Evolutionary conservation across 768 basidiomycete species (phyloP).

Genomic region (Bullera alba): DNA sequence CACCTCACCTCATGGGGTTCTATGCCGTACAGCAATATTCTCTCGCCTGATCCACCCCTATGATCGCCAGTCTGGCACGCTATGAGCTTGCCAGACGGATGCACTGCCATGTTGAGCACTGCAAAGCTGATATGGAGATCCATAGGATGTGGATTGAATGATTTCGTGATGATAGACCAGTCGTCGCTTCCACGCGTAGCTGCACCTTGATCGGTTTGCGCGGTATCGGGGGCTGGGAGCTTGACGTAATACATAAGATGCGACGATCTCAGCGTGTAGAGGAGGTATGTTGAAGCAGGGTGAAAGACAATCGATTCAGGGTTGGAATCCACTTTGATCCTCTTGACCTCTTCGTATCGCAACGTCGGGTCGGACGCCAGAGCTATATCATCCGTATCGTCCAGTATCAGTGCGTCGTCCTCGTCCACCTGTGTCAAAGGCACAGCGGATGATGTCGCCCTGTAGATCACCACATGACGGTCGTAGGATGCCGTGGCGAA

Average conservation of each 20-base stretch:
- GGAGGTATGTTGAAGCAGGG: conserved; percentile 23
- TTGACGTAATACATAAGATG: conserved; percentile 27
- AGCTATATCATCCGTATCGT: conserved; percentile 30
- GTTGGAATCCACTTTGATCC: conserved; percentile 31
- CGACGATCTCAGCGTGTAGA: conserved; percentile 33
- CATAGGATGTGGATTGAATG: conserved; percentile 43
- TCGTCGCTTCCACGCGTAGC: neutral
- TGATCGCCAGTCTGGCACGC: conserved; percentile 45
- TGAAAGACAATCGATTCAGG: conserved; percentile 42
- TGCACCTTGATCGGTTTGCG: neutral
- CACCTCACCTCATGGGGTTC: conserved; percentile 27
- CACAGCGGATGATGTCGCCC: conserved; percentile 1
- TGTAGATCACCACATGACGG: conserved; percentile 33
- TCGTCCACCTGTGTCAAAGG: neutral
- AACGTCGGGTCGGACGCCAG: conserved; percentile 34
- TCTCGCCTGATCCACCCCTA: conserved; percentile 35
- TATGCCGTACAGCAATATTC: conserved; percentile 39
- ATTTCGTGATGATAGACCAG: conserved; percentile 22
- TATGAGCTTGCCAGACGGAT: conserved; percentile 36
- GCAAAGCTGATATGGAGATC: conserved; percentile 44
- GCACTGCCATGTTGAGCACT: conserved; percentile 38
- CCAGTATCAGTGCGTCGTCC: conserved; percentile 20
- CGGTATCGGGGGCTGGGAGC: neutral
- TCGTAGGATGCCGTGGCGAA: conserved; percentile 43
- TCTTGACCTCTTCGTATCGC: conserved; percentile 23